A percentile compares a stretch with the other conserved stretches of the same genome.
Evolutionary conservation across 805 yeast species (phyloP).

Genomic region (Ogataea wickerhamii): DNA sequence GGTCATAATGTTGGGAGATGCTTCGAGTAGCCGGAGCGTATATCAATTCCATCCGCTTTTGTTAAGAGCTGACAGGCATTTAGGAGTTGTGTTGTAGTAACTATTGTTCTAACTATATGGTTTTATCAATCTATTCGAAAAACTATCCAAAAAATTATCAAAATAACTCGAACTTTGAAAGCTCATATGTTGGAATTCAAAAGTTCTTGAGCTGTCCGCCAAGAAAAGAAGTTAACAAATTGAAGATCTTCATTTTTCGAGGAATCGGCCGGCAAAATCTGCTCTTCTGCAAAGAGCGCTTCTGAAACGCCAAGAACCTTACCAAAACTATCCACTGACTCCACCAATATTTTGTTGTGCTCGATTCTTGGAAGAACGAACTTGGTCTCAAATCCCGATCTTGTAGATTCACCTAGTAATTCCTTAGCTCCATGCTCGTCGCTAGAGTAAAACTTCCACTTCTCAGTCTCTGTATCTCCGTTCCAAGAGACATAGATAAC

Average conservation of each 20-base stretch:
- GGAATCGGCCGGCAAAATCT: conserved; percentile 5
- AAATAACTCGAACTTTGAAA: too few species aligned
- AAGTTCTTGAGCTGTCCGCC: not conserved
- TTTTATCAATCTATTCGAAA: too few species aligned
- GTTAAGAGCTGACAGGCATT: too few species aligned
- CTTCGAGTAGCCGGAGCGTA: too few species aligned
- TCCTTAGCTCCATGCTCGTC: conserved; percentile 11
- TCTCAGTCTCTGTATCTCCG: conserved; percentile 35
- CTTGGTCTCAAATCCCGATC: conserved; percentile 32
- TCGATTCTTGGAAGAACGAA: conserved; percentile 1
- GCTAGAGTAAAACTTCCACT: conserved; percentile 29
- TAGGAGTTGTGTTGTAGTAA: too few species aligned
- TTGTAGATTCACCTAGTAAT: conserved; percentile 19
- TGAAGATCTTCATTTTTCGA: not conserved
- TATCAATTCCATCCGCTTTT: too few species aligned
- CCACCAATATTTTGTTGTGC: conserved; percentile 12
- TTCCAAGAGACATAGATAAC: conserved; percentile 35
- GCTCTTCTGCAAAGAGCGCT: conserved; percentile 9
- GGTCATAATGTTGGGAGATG: too few species aligned
- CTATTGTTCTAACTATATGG: too few species aligned
- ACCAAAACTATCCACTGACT: conserved; percentile 17
- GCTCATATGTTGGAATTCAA: too few species aligned
- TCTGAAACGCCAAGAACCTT: conserved; percentile 16
- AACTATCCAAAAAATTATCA: too few species aligned
- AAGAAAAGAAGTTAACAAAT: not conserved